These are phyloP conservation scores for Penicillium flavigenum DNA, from an alignment of 495 filamentous ascomycete species.

Conservation along the genomic window DNA sequence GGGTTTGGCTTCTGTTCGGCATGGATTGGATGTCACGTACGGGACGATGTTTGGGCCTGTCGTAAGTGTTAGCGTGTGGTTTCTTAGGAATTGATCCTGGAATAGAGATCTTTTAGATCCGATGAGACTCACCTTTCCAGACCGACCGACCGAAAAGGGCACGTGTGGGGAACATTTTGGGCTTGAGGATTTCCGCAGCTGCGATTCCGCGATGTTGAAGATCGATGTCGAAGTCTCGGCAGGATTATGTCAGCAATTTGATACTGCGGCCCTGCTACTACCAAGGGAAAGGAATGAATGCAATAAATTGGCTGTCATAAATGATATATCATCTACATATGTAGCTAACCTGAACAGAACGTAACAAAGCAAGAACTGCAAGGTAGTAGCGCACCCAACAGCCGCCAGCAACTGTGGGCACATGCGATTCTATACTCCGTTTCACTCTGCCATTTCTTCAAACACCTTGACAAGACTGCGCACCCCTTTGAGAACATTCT, in stretches of 20 bases:
- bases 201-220: slow-evolving; percentile 25
- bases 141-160: slow-evolving; percentile 64
- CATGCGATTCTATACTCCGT: slow-evolving; percentile 12
- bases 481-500: slow-evolving; percentile 77
- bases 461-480: slow-evolving; percentile 71
- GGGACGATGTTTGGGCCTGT: slow-evolving; percentile 57
- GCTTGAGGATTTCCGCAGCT: slow-evolving; percentile 15
- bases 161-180: slow-evolving; percentile 61
- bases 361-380: neutral
- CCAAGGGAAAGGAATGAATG: neutral
- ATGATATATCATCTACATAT: neutral
- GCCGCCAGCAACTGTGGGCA: slow-evolving; percentile 36
- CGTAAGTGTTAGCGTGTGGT: slow-evolving; percentile 20
- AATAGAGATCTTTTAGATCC: neutral
- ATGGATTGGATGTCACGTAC: slow-evolving; percentile 36
- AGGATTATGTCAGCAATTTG: slow-evolving; percentile 23
- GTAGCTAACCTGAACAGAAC: neutral
- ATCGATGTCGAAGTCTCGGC: slow-evolving; percentile 14
- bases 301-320: slow-evolving; percentile 3
- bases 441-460: slow-evolving; percentile 52
- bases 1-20: neutral
- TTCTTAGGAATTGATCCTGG: neutral
- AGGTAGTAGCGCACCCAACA: neutral
- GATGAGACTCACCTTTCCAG: slow-evolving; percentile 62
- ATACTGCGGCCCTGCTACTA: neutral